Percentiles rank a stretch among this genome's conserved stretches.
These are phyloP conservation scores for Fusarium virguliforme DNA, from an alignment of 2,329 filamentous ascomycete genomes.

Conservation along the genomic window DNA sequence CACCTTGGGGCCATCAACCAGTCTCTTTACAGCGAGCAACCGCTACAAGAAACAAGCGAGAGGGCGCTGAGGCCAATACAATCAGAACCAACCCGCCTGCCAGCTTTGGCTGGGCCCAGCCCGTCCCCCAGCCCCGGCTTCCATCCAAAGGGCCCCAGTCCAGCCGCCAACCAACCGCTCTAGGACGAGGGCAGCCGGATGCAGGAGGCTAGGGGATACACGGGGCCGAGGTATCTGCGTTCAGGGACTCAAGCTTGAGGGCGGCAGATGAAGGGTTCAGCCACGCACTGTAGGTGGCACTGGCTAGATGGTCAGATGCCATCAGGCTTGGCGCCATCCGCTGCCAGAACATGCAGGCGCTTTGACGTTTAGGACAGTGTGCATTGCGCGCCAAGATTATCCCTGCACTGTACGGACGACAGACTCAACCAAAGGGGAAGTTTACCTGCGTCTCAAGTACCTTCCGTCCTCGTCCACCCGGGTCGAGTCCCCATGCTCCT, in stretches of 20 bases:
- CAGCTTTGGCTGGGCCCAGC: conserved; percentile 14
- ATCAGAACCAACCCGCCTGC: conserved; percentile 26
- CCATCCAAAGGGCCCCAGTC: conserved; percentile 38
- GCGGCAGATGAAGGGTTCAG: conserved; percentile 4
- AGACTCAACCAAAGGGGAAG: conserved; percentile 1
- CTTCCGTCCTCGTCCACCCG: background rate
- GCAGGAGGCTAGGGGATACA: conserved; percentile 41
- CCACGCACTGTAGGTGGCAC: conserved; percentile 16
- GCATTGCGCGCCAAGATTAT: background rate
- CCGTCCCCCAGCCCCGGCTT: conserved; percentile 31
- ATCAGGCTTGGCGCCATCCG: conserved; percentile 1
- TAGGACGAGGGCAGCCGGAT: conserved; percentile 39
- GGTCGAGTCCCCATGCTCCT: conserved; percentile 20
- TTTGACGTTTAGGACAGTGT: conserved; percentile 4
- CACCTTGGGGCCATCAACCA: conserved; percentile 17
- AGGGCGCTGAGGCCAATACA: conserved; percentile 29
- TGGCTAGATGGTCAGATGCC: conserved; percentile 21
- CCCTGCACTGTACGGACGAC: conserved; percentile 22
- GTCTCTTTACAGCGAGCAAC: conserved; percentile 30
- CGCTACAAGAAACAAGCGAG: conserved; percentile 46
- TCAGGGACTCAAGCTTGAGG: conserved; percentile 31
- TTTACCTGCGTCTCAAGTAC: conserved; percentile 26
- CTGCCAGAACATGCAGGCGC: conserved; percentile 6
- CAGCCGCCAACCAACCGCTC: conserved; percentile 19
- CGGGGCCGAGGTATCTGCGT: conserved; percentile 20